Evolutionary conservation across 768 basidiomycete species (phyloP).

Genomic region (Amanita rimosa): DNA sequence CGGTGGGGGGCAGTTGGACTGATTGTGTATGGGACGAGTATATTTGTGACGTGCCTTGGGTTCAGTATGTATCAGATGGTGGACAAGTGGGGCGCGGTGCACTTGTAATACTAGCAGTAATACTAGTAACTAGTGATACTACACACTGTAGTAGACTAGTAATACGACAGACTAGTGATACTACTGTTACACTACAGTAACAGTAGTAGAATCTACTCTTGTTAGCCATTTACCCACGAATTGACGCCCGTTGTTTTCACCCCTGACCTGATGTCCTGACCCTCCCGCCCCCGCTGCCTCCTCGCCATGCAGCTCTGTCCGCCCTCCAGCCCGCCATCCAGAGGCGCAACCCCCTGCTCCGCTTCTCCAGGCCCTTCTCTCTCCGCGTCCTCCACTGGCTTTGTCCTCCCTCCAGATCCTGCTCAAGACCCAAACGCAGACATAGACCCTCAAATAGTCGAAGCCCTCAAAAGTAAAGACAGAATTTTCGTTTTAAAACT

Average conservation of each 20-base stretch:
- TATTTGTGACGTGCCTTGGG: conserved; percentile 79
- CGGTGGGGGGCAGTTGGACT: conserved; percentile 57
- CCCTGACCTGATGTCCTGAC: conserved; percentile 19
- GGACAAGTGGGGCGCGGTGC: conserved; percentile 15
- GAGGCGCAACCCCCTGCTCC: conserved; percentile 12
- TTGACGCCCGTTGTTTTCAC: conserved; percentile 7
- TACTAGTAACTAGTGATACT: too few relatives aligned
- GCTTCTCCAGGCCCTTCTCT: conserved; percentile 9
- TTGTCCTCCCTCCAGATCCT: conserved; percentile 13
- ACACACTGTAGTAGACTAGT: too few relatives aligned
- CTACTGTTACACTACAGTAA: too few relatives aligned
- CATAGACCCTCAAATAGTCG: conserved; percentile 71
- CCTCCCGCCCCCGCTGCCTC: background rate
- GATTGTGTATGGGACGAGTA: conserved; percentile 60
- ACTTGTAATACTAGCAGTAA: conserved; percentile 4
- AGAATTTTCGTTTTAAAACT: conserved; percentile 80
- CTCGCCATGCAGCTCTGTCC: conserved; percentile 6
- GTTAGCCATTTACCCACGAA: conserved; percentile 24
- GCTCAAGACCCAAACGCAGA: conserved; percentile 22
- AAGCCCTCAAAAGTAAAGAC: conserved; percentile 83
- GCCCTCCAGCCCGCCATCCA: conserved; percentile 6
- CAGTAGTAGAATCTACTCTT: too few relatives aligned
- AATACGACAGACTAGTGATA: too few relatives aligned
- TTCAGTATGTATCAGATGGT: conserved; percentile 69
- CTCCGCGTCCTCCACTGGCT: conserved; percentile 8